These are phyloP conservation scores for Arthrocladium fulminans DNA, from an alignment of 2,329 filamentous ascomycete species.

Conservation along the genomic window DNA sequence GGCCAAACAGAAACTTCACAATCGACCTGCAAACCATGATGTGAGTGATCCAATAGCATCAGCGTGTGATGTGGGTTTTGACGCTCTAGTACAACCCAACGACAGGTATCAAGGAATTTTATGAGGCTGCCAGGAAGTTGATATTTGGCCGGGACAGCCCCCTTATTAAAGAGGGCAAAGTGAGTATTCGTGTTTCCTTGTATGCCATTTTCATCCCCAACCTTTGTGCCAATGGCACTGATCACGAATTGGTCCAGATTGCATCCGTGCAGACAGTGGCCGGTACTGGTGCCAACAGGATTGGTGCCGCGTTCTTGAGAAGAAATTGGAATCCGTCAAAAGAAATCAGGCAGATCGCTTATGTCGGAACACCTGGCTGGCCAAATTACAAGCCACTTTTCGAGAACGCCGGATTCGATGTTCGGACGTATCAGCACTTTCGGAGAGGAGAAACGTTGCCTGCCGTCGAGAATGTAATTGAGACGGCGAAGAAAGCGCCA, in stretches of 20 bases:
- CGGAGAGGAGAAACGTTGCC: constrained; percentile 46
- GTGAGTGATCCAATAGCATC: too few relatives aligned
- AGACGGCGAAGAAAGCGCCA: constrained; percentile 76
- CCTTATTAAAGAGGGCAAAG: too few relatives aligned
- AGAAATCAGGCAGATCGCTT: constrained; percentile 41
- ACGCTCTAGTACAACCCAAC: background rate
- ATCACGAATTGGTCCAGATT: constrained; percentile 16
- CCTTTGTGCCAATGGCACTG: too few relatives aligned
- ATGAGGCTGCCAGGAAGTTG: background rate
- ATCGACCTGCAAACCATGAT: too few relatives aligned
- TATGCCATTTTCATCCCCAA: too few relatives aligned
- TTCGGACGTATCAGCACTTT: constrained; percentile 87
- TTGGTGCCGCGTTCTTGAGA: constrained; percentile 83
- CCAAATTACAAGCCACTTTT: constrained; percentile 97
- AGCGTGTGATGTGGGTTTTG: too few relatives aligned
- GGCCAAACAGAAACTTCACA: too few relatives aligned
- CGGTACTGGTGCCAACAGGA: constrained; percentile 84
- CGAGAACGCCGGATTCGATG: constrained; percentile 65
- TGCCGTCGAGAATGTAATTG: constrained; percentile 52
- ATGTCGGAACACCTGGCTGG: constrained; percentile 93
- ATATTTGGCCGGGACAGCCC: background rate
- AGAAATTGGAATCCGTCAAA: constrained; percentile 39
- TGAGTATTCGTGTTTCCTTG: too few relatives aligned
- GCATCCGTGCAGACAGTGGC: constrained; percentile 73
- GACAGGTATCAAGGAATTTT: background rate